Conservation (phyloP, 306 rosid genomes). For the Notholithocarpus densiflorus region DNA sequence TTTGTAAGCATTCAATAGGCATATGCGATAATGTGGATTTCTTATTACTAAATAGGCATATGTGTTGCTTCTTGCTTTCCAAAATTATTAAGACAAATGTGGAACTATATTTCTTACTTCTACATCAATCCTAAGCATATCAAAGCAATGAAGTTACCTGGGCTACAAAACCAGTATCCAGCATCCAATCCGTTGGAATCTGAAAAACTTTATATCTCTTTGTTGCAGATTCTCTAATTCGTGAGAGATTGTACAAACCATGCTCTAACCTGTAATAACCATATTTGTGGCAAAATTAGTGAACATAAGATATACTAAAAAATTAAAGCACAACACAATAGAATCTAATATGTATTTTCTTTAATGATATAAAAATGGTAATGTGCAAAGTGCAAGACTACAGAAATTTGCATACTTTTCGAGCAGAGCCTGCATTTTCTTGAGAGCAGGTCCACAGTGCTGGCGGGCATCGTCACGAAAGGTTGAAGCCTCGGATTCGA, state of each 20-base stretch:
- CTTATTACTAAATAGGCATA: too few species aligned
- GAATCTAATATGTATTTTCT: background rate
- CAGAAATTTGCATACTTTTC: conserved; percentile 57
- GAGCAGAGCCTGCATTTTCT: conserved; percentile 87
- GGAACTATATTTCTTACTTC: background rate
- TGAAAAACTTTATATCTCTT: conserved; percentile 69
- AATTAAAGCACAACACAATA: background rate
- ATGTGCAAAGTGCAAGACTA: background rate
- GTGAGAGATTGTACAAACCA: conserved; percentile 75
- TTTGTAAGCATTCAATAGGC: too few species aligned
- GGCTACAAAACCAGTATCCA: conserved; percentile 65
- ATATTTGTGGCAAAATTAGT: conserved; percentile 1
- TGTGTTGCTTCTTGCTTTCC: too few species aligned
- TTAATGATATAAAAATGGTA: conserved; percentile 1
- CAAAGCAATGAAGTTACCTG: conserved; percentile 58
- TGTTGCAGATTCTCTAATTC: conserved; percentile 86
- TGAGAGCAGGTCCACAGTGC: conserved; percentile 75
- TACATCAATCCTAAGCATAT: background rate
- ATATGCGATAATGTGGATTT: too few species aligned
- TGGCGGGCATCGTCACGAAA: conserved; percentile 82
- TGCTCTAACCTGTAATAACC: conserved; percentile 75
- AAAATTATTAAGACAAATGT: too few species aligned
- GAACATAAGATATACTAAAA: background rate
- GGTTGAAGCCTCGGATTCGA: conserved; percentile 73
- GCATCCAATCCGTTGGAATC: conserved; percentile 97